Conservation (phyloP, 164 flowering plant species). For the Cinnamomum micranthum region DNA sequence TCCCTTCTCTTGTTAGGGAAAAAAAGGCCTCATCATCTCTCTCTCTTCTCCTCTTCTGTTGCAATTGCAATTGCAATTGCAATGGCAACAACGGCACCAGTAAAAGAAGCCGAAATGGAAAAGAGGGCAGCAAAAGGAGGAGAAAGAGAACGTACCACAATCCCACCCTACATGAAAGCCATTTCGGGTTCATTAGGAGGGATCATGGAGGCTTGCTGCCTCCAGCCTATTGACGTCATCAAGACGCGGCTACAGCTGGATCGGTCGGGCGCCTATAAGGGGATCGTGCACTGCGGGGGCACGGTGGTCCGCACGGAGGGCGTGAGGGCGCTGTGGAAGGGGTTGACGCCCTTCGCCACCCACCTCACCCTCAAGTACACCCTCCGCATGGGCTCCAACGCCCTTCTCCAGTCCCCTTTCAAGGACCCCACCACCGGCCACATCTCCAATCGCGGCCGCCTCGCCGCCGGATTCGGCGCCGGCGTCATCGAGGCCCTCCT, state of each 20-base stretch:
- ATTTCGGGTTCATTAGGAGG: conserved; percentile 93
- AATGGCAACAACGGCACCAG: neutral
- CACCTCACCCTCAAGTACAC: conserved; percentile 89
- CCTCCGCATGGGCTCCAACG: conserved; percentile 96
- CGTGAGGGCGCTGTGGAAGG: conserved; percentile 94
- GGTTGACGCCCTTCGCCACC: conserved; percentile 92
- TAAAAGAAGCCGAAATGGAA: neutral
- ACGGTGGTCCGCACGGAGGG: conserved; percentile 65
- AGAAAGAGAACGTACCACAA: conserved; percentile 5
- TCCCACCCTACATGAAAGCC: conserved; percentile 90
- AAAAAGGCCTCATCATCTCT: neutral
- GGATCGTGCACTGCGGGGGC: conserved; percentile 83
- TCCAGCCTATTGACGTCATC: conserved; percentile 96
- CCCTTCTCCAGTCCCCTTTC: conserved; percentile 69
- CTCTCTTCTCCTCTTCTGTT: neutral
- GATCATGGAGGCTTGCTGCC: conserved; percentile 72
- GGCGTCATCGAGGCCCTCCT: conserved; percentile 92
- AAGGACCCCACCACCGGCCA: conserved; percentile 70
- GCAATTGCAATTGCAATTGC: neutral
- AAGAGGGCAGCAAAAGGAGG: neutral
- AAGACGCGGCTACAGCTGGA: conserved; percentile 95
- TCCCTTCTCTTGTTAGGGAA: neutral
- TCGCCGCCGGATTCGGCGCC: conserved; percentile 84
- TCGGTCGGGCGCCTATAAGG: conserved; percentile 60
- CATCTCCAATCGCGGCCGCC: conserved; percentile 54